Base-by-base conservation (phyloP, 495 filamentous ascomycete species). In the Jackrogersella minutella region DNA sequence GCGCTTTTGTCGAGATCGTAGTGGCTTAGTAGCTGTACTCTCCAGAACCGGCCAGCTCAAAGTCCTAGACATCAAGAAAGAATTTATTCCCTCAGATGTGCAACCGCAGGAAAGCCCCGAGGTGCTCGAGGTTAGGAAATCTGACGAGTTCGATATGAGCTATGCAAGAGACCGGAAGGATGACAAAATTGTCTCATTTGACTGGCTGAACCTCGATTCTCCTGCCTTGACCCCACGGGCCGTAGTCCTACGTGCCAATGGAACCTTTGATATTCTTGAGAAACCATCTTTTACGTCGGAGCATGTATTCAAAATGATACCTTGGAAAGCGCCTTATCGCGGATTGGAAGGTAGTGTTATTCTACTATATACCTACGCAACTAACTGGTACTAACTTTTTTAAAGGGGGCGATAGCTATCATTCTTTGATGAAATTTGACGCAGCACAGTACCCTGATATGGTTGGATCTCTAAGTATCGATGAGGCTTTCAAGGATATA, bases 21-120 rank as follows among this genome's bases (percentile, higher is more conserved):
- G 87, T 47, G 91, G 91, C 28, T 85, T 84, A 57, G 82, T 97
- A 40, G 93, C 88, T 8, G 85, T 93, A 9, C 82, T 96, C 6
- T 89, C 92, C 1, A 92, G 84, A 57, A 89, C 84, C 8, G 93
- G 93, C 17, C 89, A 96, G 71, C 78, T 96, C 68, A 91, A 89
- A 70, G 81, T 91, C 14, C 81, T 89, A 44, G 86, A 90, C 22
- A 88, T 87, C n/a, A 84, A 81, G 31, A 88, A 86, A 43, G 88
- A 91, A 63, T 85, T 83, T 30, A 71, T 81, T 7, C 76, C 78
- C 11, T 64, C 70, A 0, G 73, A 77, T 5, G 59, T 66, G 24
- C 73, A 75, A 46, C 55, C 78, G 0, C 73, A 77, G 21, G 76
- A 73, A 17, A 79, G 78, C 68, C 80, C 85, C 3, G 84, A 84